Evolutionary conservation across 305 asterid species (phyloP).

Genomic region (Lippia alba): DNA sequence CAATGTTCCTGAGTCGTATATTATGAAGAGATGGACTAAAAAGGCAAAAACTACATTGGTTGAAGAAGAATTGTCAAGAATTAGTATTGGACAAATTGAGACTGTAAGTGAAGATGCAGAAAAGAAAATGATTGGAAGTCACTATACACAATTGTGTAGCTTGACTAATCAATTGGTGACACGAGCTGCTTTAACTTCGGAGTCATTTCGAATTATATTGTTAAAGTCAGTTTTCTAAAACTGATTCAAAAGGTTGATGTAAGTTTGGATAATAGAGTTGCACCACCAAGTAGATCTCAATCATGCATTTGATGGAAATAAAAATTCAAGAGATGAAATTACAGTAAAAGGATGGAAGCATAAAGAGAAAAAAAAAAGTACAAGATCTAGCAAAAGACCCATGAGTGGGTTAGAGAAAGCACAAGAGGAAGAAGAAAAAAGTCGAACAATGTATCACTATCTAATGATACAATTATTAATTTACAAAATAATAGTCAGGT

Average conservation of each 20-base stretch:
- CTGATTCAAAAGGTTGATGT: no score
- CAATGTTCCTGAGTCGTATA: background rate
- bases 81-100: background rate
- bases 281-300: background rate
- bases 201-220: background rate
- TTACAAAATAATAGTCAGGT: background rate
- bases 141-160: background rate
- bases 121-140: background rate
- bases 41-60: no score
- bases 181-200: background rate
- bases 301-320: background rate
- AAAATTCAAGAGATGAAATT: background rate
- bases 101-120: background rate
- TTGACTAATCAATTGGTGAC: conserved; percentile 4
- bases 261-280: background rate
- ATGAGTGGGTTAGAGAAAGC: background rate
- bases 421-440: background rate
- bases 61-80: no score
- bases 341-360: background rate
- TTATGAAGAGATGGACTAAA: no score
- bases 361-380: background rate
- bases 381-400: background rate
- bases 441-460: background rate
- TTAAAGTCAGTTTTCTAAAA: background rate
- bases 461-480: background rate